Conservation (phyloP, 306 rosid genomes). For the Trifolium repens region DNA sequence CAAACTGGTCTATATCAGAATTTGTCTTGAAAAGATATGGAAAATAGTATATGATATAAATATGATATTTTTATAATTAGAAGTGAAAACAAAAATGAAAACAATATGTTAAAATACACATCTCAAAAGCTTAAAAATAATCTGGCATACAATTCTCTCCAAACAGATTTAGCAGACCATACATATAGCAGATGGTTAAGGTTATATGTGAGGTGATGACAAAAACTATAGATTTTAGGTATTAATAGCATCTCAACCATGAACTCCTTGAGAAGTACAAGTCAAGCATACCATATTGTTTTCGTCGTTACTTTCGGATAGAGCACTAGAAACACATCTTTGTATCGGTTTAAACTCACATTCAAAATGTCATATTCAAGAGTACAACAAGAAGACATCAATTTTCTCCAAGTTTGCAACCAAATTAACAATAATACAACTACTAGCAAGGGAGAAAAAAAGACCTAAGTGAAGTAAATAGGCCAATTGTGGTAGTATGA, state of each 20-base stretch:
- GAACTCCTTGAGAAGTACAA: constrained; percentile 4
- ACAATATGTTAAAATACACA: not conserved
- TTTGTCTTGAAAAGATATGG: too few relatives aligned
- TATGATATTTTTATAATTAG: not conserved
- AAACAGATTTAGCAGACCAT: not conserved
- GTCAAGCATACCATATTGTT: not conserved
- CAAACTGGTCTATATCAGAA: too few relatives aligned
- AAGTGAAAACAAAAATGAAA: not conserved
- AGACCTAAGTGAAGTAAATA: constrained; percentile 68
- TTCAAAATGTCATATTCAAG: not conserved
- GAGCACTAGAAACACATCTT: constrained; percentile 1
- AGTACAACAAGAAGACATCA: constrained; percentile 22
- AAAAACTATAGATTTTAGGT: not conserved
- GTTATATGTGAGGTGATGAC: not conserved
- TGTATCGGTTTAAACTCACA: constrained; percentile 4
- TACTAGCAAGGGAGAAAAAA: not conserved
- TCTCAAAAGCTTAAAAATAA: not conserved
- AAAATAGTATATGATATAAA: not conserved
- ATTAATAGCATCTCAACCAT: constrained; percentile 7
- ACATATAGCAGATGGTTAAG: not conserved
- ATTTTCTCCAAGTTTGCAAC: constrained; percentile 39
- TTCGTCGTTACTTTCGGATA: not conserved
- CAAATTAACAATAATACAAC: constrained; percentile 28
- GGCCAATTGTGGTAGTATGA: constrained; percentile 83
- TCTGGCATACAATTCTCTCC: not conserved